Percentiles rank a stretch among this genome's conserved stretches.
These are phyloP conservation scores for Starmera amethionina DNA, from an alignment of 805 yeast genomes.

Conservation along the genomic window DNA sequence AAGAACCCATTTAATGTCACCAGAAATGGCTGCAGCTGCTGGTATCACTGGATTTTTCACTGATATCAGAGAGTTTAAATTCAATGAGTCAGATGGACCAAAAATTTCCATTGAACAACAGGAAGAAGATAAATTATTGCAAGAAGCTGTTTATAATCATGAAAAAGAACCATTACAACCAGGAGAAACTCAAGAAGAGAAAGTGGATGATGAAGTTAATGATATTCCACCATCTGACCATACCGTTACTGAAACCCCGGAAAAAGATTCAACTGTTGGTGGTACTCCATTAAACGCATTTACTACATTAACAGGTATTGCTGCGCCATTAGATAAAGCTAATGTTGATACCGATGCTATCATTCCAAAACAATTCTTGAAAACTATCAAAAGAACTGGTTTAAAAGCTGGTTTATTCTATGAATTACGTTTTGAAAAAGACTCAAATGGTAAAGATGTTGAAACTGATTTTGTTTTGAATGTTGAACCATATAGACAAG, in stretches of 20 bases:
- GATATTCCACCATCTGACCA: constrained; percentile 53
- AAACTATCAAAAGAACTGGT: constrained; percentile 97
- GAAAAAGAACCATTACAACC: constrained; percentile 54
- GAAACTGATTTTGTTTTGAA: constrained; percentile 89
- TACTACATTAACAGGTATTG: constrained; percentile 65
- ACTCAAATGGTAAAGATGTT: constrained; percentile 57
- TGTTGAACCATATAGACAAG: constrained; percentile 68
- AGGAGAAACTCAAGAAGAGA: constrained; percentile 39
- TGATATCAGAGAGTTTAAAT: constrained; percentile 79
- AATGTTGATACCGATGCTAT: constrained; percentile 98
- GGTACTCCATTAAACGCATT: constrained; percentile 67
- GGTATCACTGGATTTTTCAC: constrained; percentile 84
- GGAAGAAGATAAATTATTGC: constrained; percentile 46
- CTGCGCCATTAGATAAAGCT: constrained; percentile 92
- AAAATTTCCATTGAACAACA: constrained; percentile 35
- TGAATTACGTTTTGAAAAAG: constrained; percentile 74
- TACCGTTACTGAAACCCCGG: constrained; percentile 26
- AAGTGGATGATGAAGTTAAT: constrained; percentile 42
- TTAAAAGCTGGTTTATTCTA: constrained; percentile 81
- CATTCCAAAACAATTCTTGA: constrained; percentile 96
- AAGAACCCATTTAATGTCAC: constrained; percentile 96
- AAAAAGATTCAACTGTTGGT: constrained; percentile 17
- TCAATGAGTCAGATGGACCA: constrained; percentile 50
- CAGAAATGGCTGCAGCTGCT: constrained; percentile 99
- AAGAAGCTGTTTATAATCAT: constrained; percentile 62